phyloP scores from a whole-genome alignment of 306 rosid genomes.

The Echinosophora koreensis region DNA sequence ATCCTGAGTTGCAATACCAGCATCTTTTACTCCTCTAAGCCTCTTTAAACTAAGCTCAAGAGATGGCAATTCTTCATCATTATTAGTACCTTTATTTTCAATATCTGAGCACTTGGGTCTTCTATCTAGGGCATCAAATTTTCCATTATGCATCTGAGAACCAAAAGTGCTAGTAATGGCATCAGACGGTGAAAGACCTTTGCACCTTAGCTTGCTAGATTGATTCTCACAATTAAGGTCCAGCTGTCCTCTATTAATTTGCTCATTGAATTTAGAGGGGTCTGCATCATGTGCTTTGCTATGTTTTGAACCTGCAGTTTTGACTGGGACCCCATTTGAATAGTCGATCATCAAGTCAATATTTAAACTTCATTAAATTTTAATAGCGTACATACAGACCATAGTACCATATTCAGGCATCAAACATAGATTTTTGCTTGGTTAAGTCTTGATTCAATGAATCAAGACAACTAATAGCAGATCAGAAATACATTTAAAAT shows the following conservation, averaged over 20 bases:
- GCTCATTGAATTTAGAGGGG: conserved; percentile 62
- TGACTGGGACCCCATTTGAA: conserved; percentile 55
- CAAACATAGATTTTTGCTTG: conserved; percentile 23
- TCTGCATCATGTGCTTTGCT: conserved; percentile 51
- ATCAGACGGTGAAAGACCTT: conserved; percentile 58
- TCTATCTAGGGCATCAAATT: conserved; percentile 59
- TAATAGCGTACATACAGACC: too few species aligned
- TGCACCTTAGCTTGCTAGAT: conserved; percentile 59
- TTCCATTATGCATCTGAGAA: conserved; percentile 58
- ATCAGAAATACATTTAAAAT: conserved; percentile 26
- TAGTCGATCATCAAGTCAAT: conserved; percentile 54
- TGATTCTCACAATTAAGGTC: conserved; percentile 61
- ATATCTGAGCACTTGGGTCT: conserved; percentile 51
- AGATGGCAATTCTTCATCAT: conserved; percentile 63
- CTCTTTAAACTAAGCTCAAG: conserved; percentile 83
- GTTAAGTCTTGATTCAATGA: conserved; percentile 11
- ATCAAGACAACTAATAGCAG: conserved; percentile 27
- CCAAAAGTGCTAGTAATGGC: conserved; percentile 54
- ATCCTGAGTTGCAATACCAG: conserved; percentile 64
- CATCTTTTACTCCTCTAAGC: conserved; percentile 70
- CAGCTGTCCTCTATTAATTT: conserved; percentile 57
- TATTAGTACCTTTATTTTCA: conserved; percentile 54
- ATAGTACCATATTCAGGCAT: not conserved
- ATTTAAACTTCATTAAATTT: too few species aligned
- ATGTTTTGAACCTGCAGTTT: conserved; percentile 58